Base-by-base conservation (phyloP, 345 rosid species). In the Garcia nutans region DNA sequence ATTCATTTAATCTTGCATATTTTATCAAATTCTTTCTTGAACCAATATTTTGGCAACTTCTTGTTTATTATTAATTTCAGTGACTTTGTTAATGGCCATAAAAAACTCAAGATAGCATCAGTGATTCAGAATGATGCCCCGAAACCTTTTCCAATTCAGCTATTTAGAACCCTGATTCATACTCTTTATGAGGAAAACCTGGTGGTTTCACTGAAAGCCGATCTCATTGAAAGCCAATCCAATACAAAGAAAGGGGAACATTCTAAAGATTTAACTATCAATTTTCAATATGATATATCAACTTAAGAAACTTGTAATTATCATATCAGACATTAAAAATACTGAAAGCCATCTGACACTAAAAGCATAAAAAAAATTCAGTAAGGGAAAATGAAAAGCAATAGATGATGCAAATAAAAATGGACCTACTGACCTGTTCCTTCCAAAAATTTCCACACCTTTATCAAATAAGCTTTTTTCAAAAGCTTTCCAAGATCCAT, bases 391-490 rank as follows among this genome's bases (percentile, higher is more conserved):
- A n/a, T 24, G 22, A 22, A 49, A 47, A 70, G 13, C 73, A 77
- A 77, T 0, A 54, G 41, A 65, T 54, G 2, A 33, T 41, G 15
- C 16, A 33, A 28, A 28, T n/a, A 0, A 22, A 66, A 26, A 50
- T 41, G 12, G 20, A 58, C 20, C 41, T 42, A 84, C 93, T 63
- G 45, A 96, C 99, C 97, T 89, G 82, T 93, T 92, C 86, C 90
- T 85, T 68, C 98, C 99, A 86, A 92, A 96, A 77, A 96, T 93
- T 86, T 96, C 94, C 55, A 93, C 81, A 70, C 98, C 98, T 85
- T 96, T 96, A 79, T 91, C 93, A 76, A 88, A 91, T 66, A 96
- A 93, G 84, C 93, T 83, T 86, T 90, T 90, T 78, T 96, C 99
- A 74, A 93, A 80, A 72, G 92, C 82, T 84, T 91, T 91, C 98